A percentile compares a stretch with the other conserved stretches of the same genome.
phyloP scores from a whole-genome alignment of 345 rosid species.

The Gossypium arboreum region DNA sequence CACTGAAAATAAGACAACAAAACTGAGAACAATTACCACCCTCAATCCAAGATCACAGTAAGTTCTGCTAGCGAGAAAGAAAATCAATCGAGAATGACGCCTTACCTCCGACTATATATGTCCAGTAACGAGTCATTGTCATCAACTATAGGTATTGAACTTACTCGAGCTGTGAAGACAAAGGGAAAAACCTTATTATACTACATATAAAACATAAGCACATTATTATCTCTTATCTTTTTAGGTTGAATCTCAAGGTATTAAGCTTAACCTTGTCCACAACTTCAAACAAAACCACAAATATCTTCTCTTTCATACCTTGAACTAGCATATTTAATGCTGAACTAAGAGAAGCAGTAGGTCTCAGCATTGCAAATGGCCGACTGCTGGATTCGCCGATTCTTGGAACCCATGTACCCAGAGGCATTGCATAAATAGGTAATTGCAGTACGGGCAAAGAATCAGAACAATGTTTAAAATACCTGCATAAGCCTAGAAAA shows the following conservation, averaged over 20 bases:
- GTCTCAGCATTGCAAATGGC: constrained; percentile 59
- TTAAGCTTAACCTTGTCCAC: not conserved
- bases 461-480: constrained; percentile 44
- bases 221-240: not conserved
- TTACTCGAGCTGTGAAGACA: constrained; percentile 46
- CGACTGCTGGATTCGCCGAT: constrained; percentile 43
- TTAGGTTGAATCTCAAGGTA: not conserved
- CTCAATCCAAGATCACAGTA: constrained; percentile 1
- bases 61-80: not conserved
- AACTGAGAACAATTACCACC: constrained; percentile 4
- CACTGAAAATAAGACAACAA: constrained; percentile 32
- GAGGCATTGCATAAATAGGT: constrained; percentile 42
- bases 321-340: constrained; percentile 62
- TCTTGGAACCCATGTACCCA: constrained; percentile 59
- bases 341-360: constrained; percentile 54
- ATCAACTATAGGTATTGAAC: constrained; percentile 67
- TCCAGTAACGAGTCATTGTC: constrained; percentile 66
- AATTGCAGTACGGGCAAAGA: constrained; percentile 46
- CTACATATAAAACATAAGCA: constrained; percentile 3
- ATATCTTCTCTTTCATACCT: constrained; percentile 33
- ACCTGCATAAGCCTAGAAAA: constrained; percentile 53
- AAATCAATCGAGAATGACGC: not conserved
- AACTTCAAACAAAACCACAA: constrained; percentile 1
- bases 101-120: constrained; percentile 66
- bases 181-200: constrained; percentile 11